Evolutionary conservation across 2,329 filamentous ascomycete genomes (phyloP).

Genomic region (Ophiostoma australiae): DNA sequence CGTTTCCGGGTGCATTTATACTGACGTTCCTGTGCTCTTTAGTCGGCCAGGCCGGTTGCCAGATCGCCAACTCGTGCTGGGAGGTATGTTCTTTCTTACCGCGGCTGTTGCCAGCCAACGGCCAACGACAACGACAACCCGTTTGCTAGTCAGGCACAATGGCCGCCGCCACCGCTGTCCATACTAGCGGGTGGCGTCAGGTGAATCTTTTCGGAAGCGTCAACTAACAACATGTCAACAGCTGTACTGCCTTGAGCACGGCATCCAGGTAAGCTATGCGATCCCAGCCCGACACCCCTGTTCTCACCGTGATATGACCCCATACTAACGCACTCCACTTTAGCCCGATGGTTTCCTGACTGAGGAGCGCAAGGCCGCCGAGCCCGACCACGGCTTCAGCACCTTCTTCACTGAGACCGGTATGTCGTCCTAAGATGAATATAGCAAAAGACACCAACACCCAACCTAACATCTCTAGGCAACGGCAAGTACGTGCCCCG

Average conservation of each 20-base stretch:
- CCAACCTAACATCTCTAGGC: conserved; percentile 48
- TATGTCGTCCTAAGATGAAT: conserved; percentile 42
- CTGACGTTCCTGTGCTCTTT: conserved; percentile 46
- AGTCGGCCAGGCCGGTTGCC: conserved; percentile 99
- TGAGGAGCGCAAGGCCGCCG: conserved; percentile 89
- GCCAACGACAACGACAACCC: neutral
- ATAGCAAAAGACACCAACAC: neutral
- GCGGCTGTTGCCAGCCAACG: neutral
- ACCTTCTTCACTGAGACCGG: conserved; percentile 99
- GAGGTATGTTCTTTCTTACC: conserved; percentile 65
- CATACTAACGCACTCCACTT: conserved; percentile 34
- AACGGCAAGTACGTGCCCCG: conserved; percentile 98
- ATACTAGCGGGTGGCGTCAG: neutral
- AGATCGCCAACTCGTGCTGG: conserved; percentile 99
- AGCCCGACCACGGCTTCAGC: conserved; percentile 96
- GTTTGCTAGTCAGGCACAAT: neutral
- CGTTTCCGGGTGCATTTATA: conserved; percentile 17
- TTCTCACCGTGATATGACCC: conserved; percentile 25
- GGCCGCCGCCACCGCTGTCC: neutral
- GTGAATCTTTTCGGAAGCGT: neutral
- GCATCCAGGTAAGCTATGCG: conserved; percentile 75
- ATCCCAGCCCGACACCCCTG: neutral
- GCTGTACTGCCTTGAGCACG: conserved; percentile 99
- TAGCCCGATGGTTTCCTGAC: conserved; percentile 98
- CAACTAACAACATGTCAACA: conserved; percentile 40